Percentiles rank a stretch among this genome's conserved stretches.
Conservation (phyloP, 2,329 filamentous ascomycete genomes). For the Ascochyta fabae region DNA sequence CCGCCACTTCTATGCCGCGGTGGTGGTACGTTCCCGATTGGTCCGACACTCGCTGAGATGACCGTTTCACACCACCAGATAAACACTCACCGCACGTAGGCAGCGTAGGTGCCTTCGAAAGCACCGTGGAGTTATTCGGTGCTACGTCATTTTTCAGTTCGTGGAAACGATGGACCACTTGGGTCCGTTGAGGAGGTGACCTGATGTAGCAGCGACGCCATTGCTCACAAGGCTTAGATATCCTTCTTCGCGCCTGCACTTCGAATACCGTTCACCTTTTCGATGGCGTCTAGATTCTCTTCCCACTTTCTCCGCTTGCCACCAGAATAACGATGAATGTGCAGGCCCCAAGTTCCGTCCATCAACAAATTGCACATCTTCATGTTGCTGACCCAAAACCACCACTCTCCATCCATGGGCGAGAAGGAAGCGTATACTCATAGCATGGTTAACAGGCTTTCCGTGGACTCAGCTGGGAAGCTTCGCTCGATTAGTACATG, state of each 20-base stretch:
- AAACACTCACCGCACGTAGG: background rate
- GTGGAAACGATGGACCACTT: too few relatives aligned
- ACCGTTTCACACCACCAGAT: conserved; percentile 3
- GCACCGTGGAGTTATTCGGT: background rate
- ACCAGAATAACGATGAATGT: conserved; percentile 53
- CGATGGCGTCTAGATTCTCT: conserved; percentile 49
- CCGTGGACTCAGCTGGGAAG: conserved; percentile 26
- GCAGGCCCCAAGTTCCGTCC: conserved; percentile 52
- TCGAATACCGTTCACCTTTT: conserved; percentile 30
- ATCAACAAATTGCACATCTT: conserved; percentile 50
- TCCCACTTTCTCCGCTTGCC: conserved; percentile 51
- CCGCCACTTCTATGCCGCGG: conserved; percentile 6
- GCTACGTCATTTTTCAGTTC: background rate
- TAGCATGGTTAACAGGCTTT: conserved; percentile 22
- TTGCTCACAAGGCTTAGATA: background rate
- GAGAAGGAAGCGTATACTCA: conserved; percentile 22
- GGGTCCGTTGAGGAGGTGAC: background rate
- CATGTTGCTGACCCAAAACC: conserved; percentile 52
- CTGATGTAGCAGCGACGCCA: background rate
- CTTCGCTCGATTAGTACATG: background rate
- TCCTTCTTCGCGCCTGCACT: conserved; percentile 1
- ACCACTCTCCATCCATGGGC: conserved; percentile 47
- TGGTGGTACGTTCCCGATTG: conserved; percentile 8
- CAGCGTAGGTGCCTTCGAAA: background rate
- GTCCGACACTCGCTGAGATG: conserved; percentile 3